A percentile compares a stretch with the other conserved stretches of the same genome.
These are phyloP conservation scores for Gyrodon lividus DNA, from an alignment of 768 basidiomycete species.

Conservation along the genomic window DNA sequence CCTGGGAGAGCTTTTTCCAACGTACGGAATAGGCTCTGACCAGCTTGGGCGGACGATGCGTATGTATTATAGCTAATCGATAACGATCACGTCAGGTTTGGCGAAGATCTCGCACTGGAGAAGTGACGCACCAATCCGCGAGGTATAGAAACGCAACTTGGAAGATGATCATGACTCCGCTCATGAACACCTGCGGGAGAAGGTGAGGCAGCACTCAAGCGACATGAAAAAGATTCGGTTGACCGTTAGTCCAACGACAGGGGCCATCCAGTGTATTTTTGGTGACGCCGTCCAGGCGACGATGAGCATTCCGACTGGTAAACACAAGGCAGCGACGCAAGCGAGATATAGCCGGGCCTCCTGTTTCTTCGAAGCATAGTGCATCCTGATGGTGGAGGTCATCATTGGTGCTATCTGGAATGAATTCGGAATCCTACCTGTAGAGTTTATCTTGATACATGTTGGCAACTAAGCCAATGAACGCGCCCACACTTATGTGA, in stretches of 20 bases:
- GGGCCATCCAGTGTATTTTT: conserved; percentile 58
- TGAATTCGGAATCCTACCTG: conserved; percentile 29
- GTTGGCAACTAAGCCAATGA: conserved; percentile 44
- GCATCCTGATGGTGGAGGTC: conserved; percentile 23
- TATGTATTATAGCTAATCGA: conserved; percentile 40
- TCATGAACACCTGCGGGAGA: conserved; percentile 39
- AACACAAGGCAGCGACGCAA: conserved; percentile 50
- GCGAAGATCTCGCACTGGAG: background rate
- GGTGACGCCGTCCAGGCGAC: conserved; percentile 67
- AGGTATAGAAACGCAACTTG: conserved; percentile 47
- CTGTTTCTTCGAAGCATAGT: conserved; percentile 29
- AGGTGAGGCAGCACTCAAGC: background rate
- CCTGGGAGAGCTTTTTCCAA: background rate
- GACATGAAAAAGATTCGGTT: background rate
- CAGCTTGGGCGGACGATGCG: conserved; percentile 55
- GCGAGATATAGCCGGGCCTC: conserved; percentile 62
- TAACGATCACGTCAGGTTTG: background rate
- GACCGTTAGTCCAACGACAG: conserved; percentile 23
- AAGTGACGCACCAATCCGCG: conserved; percentile 44
- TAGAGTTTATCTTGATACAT: conserved; percentile 52
- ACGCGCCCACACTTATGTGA: conserved; percentile 46
- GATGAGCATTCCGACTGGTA: conserved; percentile 62
- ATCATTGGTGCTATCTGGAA: conserved; percentile 8
- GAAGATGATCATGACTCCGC: conserved; percentile 41
- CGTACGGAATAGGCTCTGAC: conserved; percentile 46